Evolutionary conservation across 306 rosid genomes (phyloP), one percentile per base, ranked within the genome.

Genomic region (Purshia tridentata): DNA sequence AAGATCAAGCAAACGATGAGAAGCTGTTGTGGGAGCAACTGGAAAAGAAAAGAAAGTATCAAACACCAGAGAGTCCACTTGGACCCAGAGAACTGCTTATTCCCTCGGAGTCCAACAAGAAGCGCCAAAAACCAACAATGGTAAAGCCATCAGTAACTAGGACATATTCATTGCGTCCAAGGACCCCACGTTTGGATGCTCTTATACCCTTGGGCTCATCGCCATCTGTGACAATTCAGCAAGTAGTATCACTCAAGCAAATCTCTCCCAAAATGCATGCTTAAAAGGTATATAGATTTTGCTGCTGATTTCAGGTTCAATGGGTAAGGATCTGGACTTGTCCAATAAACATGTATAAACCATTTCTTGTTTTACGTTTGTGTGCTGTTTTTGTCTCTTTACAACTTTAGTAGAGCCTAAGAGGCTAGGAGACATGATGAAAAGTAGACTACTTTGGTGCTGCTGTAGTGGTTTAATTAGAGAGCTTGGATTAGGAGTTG

Each of bases 21-120:
- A 44, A 54, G 15, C 74, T 70, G 74, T 55, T 70, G 12, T 70
- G 64, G 74, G 74, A 42, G 51, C 51, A 40, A 4, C 13, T 70
- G 64, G 74, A 54, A 54, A 70, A 41, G 22, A 70, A 70, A 40
- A 41, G 42, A 20, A 19, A 70, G 20, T 54, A 40, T 42, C 64
- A 54, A 20, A 20, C 39, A 6, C 74, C 64, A 19, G 62, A 20
- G 40, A 70, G 65, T 54, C 64, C 74, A 41, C 15, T 53, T 40
- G 62, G 62, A 39, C 51, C 63, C 49, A 20, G 19, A 1, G 42
- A 53, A 2, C 35, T 29, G 22, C 64, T 41, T 54, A 41, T 19
- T 19, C 39, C 20, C 10, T n/a, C 19, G 40, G 20, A 42, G 13
- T 55, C 64, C 13, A 70, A 9, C 19, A 39, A 4, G 20, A 68